A percentile compares a stretch with the other conserved stretches of the same genome.
These are phyloP conservation scores for Corchorus olitorius DNA, from an alignment of 345 rosid species.

Conservation along the genomic window DNA sequence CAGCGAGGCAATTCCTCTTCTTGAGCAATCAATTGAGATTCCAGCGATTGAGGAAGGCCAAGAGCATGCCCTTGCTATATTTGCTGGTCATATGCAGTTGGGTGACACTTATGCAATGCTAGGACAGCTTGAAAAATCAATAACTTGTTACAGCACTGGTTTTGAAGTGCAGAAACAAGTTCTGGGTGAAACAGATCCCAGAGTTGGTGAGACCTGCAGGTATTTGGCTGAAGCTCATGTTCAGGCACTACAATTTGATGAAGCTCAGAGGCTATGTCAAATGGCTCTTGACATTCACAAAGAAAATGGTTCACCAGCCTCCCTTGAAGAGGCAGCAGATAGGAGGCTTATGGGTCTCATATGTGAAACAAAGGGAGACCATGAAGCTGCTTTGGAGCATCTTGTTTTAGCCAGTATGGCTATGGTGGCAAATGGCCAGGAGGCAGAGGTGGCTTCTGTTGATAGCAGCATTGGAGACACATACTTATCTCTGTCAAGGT, in stretches of 20 bases:
- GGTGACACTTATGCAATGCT: slow-evolving; percentile 91
- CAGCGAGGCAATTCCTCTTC: slow-evolving; percentile 76
- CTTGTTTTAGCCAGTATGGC: slow-evolving; percentile 93
- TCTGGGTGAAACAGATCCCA: slow-evolving; percentile 71
- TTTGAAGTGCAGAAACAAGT: slow-evolving; percentile 70
- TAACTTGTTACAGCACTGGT: slow-evolving; percentile 70
- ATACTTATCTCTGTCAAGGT: slow-evolving; percentile 75
- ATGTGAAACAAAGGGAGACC: slow-evolving; percentile 84
- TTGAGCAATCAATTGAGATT: slow-evolving; percentile 73
- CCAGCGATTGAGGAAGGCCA: slow-evolving; percentile 66
- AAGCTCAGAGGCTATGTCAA: slow-evolving; percentile 70
- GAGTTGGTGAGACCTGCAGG: slow-evolving; percentile 86
- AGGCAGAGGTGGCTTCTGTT: slow-evolving; percentile 76
- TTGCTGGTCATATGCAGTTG: slow-evolving; percentile 91
- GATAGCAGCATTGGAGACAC: slow-evolving; percentile 95
- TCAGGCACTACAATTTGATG: slow-evolving; percentile 81
- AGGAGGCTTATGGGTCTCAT: slow-evolving; percentile 93
- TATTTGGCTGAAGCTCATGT: slow-evolving; percentile 88
- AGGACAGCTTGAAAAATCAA: slow-evolving; percentile 80
- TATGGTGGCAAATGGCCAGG: slow-evolving; percentile 81
- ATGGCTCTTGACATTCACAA: slow-evolving; percentile 72
- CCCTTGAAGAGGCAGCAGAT: slow-evolving; percentile 88
- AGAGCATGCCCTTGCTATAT: slow-evolving; percentile 85
- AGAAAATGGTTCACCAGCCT: slow-evolving; percentile 60
- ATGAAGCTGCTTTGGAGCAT: slow-evolving; percentile 86